Base-by-base conservation (phyloP, 768 basidiomycete genomes). In the Macrolepiota dolichaula region DNA sequence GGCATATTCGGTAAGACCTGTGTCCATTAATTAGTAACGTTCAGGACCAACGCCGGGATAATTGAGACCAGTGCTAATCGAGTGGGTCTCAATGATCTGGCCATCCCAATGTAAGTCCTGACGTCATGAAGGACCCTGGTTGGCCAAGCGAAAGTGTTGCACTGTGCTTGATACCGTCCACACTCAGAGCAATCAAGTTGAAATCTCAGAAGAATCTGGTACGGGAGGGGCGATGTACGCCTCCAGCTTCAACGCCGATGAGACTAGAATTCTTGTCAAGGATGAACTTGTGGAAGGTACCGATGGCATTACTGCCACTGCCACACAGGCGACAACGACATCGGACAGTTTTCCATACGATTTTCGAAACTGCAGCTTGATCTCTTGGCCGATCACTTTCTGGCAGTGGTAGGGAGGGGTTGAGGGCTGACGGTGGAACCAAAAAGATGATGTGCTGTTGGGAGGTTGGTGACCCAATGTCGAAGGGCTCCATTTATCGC, bases 361-460 rank as follows among this genome's bases (percentile, higher is more conserved):
- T 55, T 84, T 87, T 56, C 83, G 73, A 64, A 98, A 72, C 73
- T 98, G 97, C 17, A 76, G 76, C 75, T 94, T 98, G 77, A 98
- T 97, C 76, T 99, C 97, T 70, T 88, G 79, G 2, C 96, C 90
- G 66, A 99, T 99, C 38, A 98, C 85, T 65, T 88, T 87, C 71
- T 99, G 97, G 84, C 97, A 61, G 98, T 93, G 22, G 97, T 98
- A 1, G 97, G 97, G 86, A 99, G 98, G 1, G 97, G 97, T 73
- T 98, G 96, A 3, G 97, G 97, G 15, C 97, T 97, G 65, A 99
- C 98, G 46, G 87, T 93, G 15, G 96, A 98, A 32, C 97, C 97
- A 63, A 99, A 92, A 65, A 98, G 86, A 76, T 98, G 98, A 75
- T 98, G 95, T 0, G 96, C 98, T 5, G 80, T 93, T 12, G 93